A percentile compares a stretch with the other conserved stretches of the same genome.
Evolutionary conservation across 352 stramenopile genomes (phyloP).

Genomic region (Phytophthora capsici): DNA sequence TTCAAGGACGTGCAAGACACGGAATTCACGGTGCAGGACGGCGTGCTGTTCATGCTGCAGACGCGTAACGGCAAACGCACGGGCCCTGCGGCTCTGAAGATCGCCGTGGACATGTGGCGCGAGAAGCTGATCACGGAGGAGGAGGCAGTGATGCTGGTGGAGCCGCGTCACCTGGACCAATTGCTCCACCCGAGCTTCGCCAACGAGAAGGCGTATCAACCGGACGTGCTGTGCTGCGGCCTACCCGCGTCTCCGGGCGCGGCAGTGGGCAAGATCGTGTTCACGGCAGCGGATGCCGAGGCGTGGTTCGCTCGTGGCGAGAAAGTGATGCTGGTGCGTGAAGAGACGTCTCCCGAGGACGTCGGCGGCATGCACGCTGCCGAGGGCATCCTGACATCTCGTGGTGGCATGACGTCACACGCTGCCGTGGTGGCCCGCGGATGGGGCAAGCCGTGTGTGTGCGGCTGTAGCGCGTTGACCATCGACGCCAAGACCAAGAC

Average conservation of each 20-base stretch:
- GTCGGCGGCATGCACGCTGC: conserved; percentile 33
- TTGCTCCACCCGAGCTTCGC: conserved; percentile 33
- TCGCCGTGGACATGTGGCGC: conserved; percentile 36
- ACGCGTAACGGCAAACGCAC: conserved; percentile 34
- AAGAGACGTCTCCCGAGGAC: conserved; percentile 32
- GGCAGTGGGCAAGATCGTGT: conserved; percentile 35
- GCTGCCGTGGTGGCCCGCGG: conserved; percentile 29
- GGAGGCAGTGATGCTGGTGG: conserved; percentile 36
- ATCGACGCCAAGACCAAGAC: conserved; percentile 34
- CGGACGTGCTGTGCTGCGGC: conserved; percentile 28
- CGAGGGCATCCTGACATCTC: conserved; percentile 36
- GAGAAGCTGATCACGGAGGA: conserved; percentile 39
- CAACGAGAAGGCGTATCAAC: conserved; percentile 31
- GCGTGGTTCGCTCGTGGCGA: conserved; percentile 30
- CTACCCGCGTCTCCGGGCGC: conserved; percentile 28
- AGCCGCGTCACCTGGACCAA: conserved; percentile 33
- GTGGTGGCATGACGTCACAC: conserved; percentile 31
- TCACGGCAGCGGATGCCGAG: conserved; percentile 27
- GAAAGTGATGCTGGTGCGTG: conserved; percentile 30
- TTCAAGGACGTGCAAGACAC: conserved; percentile 39
- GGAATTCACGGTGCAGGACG: conserved; percentile 32
- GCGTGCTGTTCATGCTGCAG: conserved; percentile 37
- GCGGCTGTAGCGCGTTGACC: conserved; percentile 24
- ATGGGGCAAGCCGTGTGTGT: conserved; percentile 33
- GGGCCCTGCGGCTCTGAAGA: conserved; percentile 25